Percentiles rank a stretch among this genome's conserved stretches.
These are phyloP conservation scores for Pholiota adiposa DNA, from an alignment of 1,284 basidiomycete genomes.

Conservation along the genomic window DNA sequence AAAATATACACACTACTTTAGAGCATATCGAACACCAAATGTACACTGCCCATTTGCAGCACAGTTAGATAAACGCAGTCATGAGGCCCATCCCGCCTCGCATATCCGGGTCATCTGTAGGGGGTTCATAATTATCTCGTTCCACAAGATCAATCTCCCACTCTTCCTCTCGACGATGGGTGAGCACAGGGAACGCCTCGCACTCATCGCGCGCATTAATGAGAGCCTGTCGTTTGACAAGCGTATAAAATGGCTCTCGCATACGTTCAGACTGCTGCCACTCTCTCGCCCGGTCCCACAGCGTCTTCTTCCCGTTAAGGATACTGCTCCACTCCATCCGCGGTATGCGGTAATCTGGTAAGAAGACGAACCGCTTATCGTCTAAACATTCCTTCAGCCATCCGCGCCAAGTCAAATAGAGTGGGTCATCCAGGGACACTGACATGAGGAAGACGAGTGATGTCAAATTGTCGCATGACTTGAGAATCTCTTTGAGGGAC, in stretches of 20 bases:
- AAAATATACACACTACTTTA: too few relatives aligned
- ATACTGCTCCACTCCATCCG: conserved; percentile 34
- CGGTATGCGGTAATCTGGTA: conserved; percentile 30
- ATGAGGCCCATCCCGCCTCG: conserved; percentile 11
- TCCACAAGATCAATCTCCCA: conserved; percentile 37
- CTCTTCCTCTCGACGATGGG: conserved; percentile 17
- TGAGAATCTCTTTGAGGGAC: conserved; percentile 26
- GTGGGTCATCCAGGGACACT: conserved; percentile 11
- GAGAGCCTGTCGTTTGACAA: neutral
- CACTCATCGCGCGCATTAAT: neutral
- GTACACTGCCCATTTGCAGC: too few relatives aligned
- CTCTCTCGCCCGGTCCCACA: conserved; percentile 17
- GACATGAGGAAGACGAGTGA: conserved; percentile 31
- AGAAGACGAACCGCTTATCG: conserved; percentile 31
- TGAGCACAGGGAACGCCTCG: neutral
- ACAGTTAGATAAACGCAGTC: conserved; percentile 3
- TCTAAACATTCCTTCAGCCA: conserved; percentile 22
- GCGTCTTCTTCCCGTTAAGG: conserved; percentile 18
- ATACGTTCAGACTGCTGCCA: neutral
- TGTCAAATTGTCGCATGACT: conserved; percentile 21
- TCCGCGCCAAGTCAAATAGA: conserved; percentile 22
- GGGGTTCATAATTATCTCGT: conserved; percentile 27
- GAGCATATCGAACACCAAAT: too few relatives aligned
- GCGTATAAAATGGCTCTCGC: neutral
- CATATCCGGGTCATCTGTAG: conserved; percentile 25